These are phyloP conservation scores for Phaffia tasmanica DNA, from an alignment of 768 basidiomycete species.

Conservation along the genomic window DNA sequence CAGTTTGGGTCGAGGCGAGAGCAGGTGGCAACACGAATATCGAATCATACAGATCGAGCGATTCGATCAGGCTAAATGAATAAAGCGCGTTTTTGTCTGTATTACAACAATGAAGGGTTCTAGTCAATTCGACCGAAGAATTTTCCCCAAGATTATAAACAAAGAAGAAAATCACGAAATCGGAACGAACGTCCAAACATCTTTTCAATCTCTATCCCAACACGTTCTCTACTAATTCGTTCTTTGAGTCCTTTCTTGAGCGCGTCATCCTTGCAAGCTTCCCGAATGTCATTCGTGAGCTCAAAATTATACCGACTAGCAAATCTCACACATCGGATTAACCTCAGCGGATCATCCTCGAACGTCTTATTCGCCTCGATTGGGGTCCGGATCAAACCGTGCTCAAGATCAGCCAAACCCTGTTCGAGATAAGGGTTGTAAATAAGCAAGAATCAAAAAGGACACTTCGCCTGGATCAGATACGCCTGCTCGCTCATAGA, in stretches of 20 bases:
- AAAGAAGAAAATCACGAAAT: neutral
- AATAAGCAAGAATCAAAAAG: neutral
- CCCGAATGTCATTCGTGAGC: conserved; percentile 40
- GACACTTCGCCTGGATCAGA: neutral
- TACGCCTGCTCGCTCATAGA: no score
- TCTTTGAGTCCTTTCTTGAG: conserved; percentile 58
- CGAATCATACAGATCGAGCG: conserved; percentile 55
- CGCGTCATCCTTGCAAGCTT: conserved; percentile 46
- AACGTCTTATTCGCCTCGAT: conserved; percentile 79
- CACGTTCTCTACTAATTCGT: conserved; percentile 82
- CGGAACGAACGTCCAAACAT: conserved; percentile 65
- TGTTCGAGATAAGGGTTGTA: conserved; percentile 31
- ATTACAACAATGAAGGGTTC: neutral
- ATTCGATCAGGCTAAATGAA: conserved; percentile 62
- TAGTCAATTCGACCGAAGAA: neutral
- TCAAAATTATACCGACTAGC: conserved; percentile 70
- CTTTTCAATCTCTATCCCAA: conserved; percentile 84
- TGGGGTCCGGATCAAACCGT: conserved; percentile 72
- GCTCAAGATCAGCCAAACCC: conserved; percentile 73
- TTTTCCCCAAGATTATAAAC: neutral
- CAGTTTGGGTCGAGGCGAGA: conserved; percentile 40
- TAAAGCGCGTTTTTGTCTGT: conserved; percentile 51
- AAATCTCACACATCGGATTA: conserved; percentile 83
- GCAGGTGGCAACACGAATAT: conserved; percentile 47
- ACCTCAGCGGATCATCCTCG: conserved; percentile 80